Percentiles rank a stretch among this genome's conserved stretches.
Evolutionary conservation across 257 asterid species (phyloP).

Genomic region (Verbascum thapsus): DNA sequence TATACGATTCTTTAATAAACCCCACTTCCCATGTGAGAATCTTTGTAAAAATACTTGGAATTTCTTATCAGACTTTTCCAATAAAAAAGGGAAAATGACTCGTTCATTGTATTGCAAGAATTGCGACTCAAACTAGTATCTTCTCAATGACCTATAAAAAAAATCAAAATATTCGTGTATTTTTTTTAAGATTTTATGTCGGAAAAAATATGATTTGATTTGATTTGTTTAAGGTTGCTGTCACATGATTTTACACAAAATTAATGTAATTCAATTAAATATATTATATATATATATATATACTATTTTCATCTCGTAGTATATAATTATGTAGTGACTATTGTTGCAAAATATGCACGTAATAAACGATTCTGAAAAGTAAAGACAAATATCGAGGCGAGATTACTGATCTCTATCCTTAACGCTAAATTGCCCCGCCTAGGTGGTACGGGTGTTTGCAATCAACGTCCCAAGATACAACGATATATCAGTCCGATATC

Average conservation of each 20-base stretch:
- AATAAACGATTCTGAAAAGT: no score
- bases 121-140: constrained; percentile 26
- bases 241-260: constrained; percentile 27
- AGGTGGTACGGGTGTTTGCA: no score
- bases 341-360: no score
- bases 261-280: background rate
- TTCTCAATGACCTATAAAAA: background rate
- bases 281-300: no score
- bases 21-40: constrained; percentile 41
- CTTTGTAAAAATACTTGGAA: constrained; percentile 30
- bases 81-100: constrained; percentile 31
- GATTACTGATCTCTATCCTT: no score
- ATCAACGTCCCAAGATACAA: no score
- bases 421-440: no score
- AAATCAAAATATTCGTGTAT: background rate
- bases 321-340: no score
- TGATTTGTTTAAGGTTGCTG: constrained; percentile 18
- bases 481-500: no score
- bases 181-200: background rate
- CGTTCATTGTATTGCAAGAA: constrained; percentile 10
- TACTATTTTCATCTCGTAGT: no score
- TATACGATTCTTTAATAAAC: constrained; percentile 40
- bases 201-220: background rate
- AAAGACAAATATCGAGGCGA: no score
- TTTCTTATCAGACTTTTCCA: constrained; percentile 31